Percentiles rank a stretch among this genome's conserved stretches.
Conservation (phyloP, 371 early-diverging fungal species). For the Mucor saturninus region DNA sequence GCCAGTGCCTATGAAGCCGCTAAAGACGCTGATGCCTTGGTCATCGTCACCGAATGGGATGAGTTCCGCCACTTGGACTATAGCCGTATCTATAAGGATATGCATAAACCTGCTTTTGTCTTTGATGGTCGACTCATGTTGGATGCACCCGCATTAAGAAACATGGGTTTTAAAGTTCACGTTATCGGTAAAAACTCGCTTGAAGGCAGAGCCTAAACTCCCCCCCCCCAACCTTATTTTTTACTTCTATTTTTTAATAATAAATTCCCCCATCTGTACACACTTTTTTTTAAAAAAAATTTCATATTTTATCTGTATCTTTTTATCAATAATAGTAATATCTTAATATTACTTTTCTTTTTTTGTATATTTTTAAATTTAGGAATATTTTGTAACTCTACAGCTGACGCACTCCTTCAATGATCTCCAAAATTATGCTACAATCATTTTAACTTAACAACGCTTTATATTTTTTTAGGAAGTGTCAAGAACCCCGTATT, state of each 20-base stretch:
- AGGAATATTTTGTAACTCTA: no score
- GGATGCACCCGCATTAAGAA: constrained; percentile 69
- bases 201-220: constrained; percentile 46
- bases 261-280: background rate
- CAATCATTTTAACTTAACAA: no score
- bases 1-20: constrained; percentile 71
- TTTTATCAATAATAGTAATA: no score
- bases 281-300: background rate
- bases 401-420: no score
- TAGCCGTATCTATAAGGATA: constrained; percentile 67
- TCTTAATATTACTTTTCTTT: no score
- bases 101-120: constrained; percentile 91
- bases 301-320: no score
- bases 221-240: background rate
- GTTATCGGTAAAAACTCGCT: constrained; percentile 78
- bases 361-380: no score
- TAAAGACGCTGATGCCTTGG: constrained; percentile 80
- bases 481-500: no score
- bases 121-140: constrained; percentile 94
- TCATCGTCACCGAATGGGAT: constrained; percentile 92
- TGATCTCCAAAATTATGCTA: no score
- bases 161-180: constrained; percentile 87
- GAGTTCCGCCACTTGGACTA: constrained; percentile 88
- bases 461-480: no score
- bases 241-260: background rate